A percentile compares a stretch with the other conserved stretches of the same genome.
phyloP scores from a whole-genome alignment of 2,329 filamentous ascomycete genomes.

The Cyphellophora europaea region DNA sequence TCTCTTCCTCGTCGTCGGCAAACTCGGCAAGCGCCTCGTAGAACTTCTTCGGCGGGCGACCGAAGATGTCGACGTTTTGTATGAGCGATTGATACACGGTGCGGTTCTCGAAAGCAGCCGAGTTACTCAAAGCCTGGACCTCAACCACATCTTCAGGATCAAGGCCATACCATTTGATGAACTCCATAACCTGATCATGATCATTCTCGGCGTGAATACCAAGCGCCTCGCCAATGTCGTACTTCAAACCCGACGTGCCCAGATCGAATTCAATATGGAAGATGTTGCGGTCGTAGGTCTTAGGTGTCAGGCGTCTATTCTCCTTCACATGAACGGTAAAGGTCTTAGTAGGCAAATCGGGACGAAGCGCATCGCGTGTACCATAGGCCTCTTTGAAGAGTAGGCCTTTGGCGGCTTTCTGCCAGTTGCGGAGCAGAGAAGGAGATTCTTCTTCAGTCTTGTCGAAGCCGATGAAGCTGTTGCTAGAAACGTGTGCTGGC shows the following conservation, averaged over 20 bases:
- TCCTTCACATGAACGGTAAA: conserved; percentile 85
- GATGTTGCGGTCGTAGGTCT: conserved; percentile 91
- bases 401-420: conserved; percentile 75
- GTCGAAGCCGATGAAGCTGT: conserved; percentile 73
- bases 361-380: conserved; percentile 64
- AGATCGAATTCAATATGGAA: conserved; percentile 99
- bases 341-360: conserved; percentile 79
- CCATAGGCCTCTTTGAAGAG: conserved; percentile 91
- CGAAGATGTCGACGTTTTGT: conserved; percentile 94
- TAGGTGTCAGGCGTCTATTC: conserved; percentile 83
- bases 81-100: conserved; percentile 86
- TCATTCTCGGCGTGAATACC: conserved; percentile 96
- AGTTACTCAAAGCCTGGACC: conserved; percentile 75
- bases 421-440: conserved; percentile 64
- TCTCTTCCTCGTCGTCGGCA: conserved; percentile 72
- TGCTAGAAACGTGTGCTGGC: conserved; percentile 59
- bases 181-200: conserved; percentile 63
- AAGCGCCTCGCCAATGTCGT: conserved; percentile 94
- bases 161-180: conserved; percentile 85
- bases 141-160: conserved; percentile 78
- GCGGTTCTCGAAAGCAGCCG: conserved; percentile 66
- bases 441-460: conserved; percentile 64
- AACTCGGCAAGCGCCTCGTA: conserved; percentile 88
- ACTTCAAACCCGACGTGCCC: conserved; percentile 79
- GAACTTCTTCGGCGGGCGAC: conserved; percentile 93